A percentile compares a stretch with the other conserved stretches of the same genome.
phyloP scores from a whole-genome alignment of 495 filamentous ascomycete genomes.

The Hypoxylon rickii region DNA sequence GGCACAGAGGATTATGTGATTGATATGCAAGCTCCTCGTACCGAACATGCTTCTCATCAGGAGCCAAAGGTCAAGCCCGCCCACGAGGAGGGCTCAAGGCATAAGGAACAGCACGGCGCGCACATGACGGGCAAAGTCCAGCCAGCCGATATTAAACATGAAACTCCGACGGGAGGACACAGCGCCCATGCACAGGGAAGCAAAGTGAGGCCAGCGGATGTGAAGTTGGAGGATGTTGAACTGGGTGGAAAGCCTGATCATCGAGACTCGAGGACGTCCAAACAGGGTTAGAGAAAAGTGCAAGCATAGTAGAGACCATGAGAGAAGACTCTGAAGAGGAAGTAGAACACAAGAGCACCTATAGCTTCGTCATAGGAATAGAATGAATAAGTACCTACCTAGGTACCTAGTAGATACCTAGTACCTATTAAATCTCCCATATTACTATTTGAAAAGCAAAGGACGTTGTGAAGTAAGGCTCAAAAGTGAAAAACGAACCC shows the following conservation, averaged over 20 bases:
- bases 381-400: conserved; percentile 14
- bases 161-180: conserved; percentile 1
- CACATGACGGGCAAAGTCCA: conserved; percentile 18
- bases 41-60: conserved; percentile 7
- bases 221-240: conserved; percentile 31
- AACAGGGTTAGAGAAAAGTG: conserved; percentile 17
- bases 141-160: conserved; percentile 4
- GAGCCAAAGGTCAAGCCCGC: conserved; percentile 13
- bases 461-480: neutral
- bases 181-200: conserved; percentile 11
- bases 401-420: neutral
- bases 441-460: neutral
- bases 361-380: conserved; percentile 18
- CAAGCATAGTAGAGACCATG: no score
- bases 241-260: conserved; percentile 12
- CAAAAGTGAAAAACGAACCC: no score
- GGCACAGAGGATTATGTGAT: conserved; percentile 28
- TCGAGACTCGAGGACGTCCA: conserved; percentile 17
- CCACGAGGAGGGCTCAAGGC: conserved; percentile 4
- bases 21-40: conserved; percentile 17
- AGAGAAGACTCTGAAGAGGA: neutral
- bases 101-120: conserved; percentile 16
- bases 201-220: conserved; percentile 17
- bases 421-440: neutral
- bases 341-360: conserved; percentile 9